phyloP scores from a whole-genome alignment of 192 early-diverging fungal species.

The Entomortierella parvispora region DNA sequence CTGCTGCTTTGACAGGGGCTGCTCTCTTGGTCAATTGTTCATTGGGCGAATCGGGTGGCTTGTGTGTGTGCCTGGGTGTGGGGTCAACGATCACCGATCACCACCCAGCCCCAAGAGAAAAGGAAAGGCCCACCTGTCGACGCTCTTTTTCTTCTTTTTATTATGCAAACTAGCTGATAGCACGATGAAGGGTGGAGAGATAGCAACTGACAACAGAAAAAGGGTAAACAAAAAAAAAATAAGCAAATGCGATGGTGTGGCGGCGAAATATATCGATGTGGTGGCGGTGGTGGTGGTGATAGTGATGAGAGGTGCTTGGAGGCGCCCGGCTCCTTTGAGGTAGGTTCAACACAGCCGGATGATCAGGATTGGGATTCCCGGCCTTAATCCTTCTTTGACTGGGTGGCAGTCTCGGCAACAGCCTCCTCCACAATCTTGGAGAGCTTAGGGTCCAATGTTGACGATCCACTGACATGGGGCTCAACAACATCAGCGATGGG shows the following conservation, averaged over 20 bases:
- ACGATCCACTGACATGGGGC: conserved; percentile 23
- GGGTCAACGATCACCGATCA: too few species aligned
- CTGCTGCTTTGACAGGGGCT: too few species aligned
- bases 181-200: neutral
- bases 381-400: conserved; percentile 23
- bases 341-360: too few species aligned
- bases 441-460: conserved; percentile 27
- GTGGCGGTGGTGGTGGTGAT: too few species aligned
- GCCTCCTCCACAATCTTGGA: conserved; percentile 44
- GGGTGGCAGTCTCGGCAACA: conserved; percentile 26
- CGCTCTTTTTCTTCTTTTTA: too few species aligned
- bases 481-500: conserved; percentile 23
- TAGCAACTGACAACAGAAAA: conserved; percentile 4
- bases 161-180: neutral
- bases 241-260: too few species aligned
- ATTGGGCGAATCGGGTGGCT: too few species aligned
- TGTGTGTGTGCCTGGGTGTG: too few species aligned
- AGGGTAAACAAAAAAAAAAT: neutral
- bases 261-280: neutral
- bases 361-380: neutral
- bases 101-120: too few species aligned
- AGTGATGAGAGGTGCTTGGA: too few species aligned
- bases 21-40: neutral
- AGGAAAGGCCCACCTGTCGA: too few species aligned
- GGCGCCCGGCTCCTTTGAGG: too few species aligned